Conservation (phyloP, 495 filamentous ascomycete species). For the Podospora pseudopauciseta region DNA sequence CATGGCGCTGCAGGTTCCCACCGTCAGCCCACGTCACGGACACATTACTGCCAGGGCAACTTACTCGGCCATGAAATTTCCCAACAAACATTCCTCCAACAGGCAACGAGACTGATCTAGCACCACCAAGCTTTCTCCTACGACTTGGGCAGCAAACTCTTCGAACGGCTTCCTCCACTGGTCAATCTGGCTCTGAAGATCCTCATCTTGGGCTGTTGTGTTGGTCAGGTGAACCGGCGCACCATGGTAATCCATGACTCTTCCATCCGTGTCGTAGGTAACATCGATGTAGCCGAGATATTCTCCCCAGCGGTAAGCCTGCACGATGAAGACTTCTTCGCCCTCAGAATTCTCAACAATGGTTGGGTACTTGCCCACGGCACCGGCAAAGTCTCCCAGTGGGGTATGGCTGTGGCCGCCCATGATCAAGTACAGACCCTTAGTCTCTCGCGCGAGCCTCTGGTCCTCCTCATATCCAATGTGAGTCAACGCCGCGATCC, state of each 20-base stretch:
- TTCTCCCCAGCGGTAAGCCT: conserved; percentile 57
- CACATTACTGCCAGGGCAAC: conserved; percentile 5
- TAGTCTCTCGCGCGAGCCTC: conserved; percentile 47
- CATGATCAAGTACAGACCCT: conserved; percentile 55
- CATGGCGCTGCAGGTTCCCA: conserved; percentile 41
- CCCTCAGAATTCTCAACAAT: conserved; percentile 53
- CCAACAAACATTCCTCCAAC: conserved; percentile 48
- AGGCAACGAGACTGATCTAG: conserved; percentile 53
- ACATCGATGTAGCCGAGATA: conserved; percentile 59
- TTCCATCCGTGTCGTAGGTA: conserved; percentile 49
- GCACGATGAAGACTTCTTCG: conserved; percentile 60
- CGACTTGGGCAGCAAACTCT: conserved; percentile 41
- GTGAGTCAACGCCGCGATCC: conserved; percentile 56
- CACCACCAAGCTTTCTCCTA: conserved; percentile 45
- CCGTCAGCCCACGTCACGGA: neutral
- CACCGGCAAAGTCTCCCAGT: conserved; percentile 48
- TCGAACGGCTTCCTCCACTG: conserved; percentile 53
- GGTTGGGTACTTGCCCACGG: conserved; percentile 54
- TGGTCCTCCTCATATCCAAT: conserved; percentile 58
- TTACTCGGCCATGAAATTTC: conserved; percentile 49
- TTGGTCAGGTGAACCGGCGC: conserved; percentile 56
- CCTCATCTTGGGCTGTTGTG: conserved; percentile 46
- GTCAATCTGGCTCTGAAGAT: conserved; percentile 49
- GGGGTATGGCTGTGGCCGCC: conserved; percentile 59
- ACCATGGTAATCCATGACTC: conserved; percentile 52